Evolutionary conservation across 1,284 basidiomycete genomes (phyloP).

Genomic region (Rhodotorula sp.): DNA sequence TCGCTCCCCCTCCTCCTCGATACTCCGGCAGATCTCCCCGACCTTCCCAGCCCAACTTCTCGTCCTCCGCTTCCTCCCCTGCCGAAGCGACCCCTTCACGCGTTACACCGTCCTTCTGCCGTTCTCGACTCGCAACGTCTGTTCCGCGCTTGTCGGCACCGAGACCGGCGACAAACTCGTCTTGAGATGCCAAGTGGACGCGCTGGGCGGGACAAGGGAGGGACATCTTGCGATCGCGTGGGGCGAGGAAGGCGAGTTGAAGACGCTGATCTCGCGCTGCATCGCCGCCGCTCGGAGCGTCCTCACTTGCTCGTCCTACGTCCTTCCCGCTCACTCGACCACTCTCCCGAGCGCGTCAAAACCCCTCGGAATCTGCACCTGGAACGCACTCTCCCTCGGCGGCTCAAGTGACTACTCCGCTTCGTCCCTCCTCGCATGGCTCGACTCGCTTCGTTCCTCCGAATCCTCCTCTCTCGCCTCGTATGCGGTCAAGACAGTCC

Average conservation of each 20-base stretch:
- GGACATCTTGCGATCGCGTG: conserved; percentile 28
- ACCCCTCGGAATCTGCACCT: conserved; percentile 34
- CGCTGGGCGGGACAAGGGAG: neutral
- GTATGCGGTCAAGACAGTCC: conserved; percentile 26
- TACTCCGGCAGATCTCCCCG: conserved; percentile 13
- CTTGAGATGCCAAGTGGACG: conserved; percentile 24
- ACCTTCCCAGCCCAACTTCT: conserved; percentile 30
- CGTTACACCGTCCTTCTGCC: conserved; percentile 31
- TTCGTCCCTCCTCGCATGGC: conserved; percentile 24
- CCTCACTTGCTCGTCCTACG: neutral
- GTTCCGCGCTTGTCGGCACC: conserved; percentile 23
- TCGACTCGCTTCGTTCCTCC: conserved; percentile 11
- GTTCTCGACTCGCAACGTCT: conserved; percentile 20
- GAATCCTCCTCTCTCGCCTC: neutral
- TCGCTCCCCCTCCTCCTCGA: neutral
- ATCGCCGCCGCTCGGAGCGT: conserved; percentile 4
- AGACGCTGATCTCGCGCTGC: conserved; percentile 15
- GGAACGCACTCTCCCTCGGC: conserved; percentile 40
- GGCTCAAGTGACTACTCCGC: conserved; percentile 26
- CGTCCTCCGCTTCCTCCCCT: conserved; percentile 23
- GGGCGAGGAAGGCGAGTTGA: conserved; percentile 20
- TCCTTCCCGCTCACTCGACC: too few species aligned
- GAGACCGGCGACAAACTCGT: neutral
- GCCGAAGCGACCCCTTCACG: neutral
- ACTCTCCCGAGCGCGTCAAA: neutral